phyloP scores from a whole-genome alignment of 768 basidiomycete species.

The Russula lepida region DNA sequence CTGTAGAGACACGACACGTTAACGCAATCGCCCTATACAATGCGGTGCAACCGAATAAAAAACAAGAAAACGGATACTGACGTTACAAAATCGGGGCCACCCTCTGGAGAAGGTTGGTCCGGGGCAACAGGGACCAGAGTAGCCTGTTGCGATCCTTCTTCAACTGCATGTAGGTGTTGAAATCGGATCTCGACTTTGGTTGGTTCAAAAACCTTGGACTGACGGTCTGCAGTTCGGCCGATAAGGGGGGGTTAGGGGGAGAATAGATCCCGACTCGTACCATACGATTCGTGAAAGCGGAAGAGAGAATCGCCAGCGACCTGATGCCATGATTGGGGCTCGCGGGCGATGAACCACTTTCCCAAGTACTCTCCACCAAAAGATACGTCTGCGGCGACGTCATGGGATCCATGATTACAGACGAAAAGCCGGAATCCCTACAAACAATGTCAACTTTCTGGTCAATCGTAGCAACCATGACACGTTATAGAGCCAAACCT shows the following conservation, averaged over 20 bases:
- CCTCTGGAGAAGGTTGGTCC: background rate
- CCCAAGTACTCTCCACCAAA: background rate
- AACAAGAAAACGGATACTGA: background rate
- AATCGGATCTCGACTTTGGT: constrained; percentile 4
- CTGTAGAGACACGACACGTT: background rate
- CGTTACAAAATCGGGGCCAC: background rate
- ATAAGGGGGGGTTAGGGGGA: too few species aligned
- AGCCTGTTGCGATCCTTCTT: background rate
- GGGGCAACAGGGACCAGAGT: background rate
- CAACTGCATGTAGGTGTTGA: background rate
- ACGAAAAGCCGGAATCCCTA: constrained; percentile 7
- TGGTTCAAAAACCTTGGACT: background rate
- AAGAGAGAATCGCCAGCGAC: constrained; percentile 8
- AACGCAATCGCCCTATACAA: background rate
- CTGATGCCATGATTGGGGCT: constrained; percentile 8
- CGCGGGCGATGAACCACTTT: constrained; percentile 11
- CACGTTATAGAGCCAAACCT: background rate
- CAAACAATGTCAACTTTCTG: background rate
- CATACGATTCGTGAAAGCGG: constrained; percentile 4
- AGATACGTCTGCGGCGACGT: constrained; percentile 6
- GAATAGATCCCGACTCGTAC: background rate
- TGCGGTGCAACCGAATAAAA: background rate
- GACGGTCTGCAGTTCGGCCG: background rate
- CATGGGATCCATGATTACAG: background rate
- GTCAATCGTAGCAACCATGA: background rate